Conservation (phyloP, 345 rosid species). For the Rhizophora mangle region DNA sequence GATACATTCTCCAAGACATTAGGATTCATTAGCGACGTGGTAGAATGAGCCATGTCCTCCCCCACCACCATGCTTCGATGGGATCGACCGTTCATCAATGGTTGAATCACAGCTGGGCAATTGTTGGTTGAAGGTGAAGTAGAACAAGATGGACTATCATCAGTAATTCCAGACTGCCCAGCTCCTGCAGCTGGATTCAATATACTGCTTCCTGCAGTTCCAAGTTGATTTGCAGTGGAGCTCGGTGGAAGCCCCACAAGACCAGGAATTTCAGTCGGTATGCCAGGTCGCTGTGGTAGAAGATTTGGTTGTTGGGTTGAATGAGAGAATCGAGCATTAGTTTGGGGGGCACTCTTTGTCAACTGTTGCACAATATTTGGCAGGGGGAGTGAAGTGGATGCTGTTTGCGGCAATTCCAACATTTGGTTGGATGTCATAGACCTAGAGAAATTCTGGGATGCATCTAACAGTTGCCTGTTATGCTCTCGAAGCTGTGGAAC, state of each 20-base stretch:
- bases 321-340: slow-evolving; percentile 38
- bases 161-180: slow-evolving; percentile 52
- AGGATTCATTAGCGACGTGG: slow-evolving; percentile 39
- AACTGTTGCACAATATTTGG: slow-evolving; percentile 38
- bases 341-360: slow-evolving; percentile 32
- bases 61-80: slow-evolving; percentile 33
- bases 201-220: slow-evolving; percentile 32
- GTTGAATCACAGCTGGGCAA: slow-evolving; percentile 35
- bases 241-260: slow-evolving; percentile 29
- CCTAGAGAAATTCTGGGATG: slow-evolving; percentile 50
- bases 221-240: slow-evolving; percentile 32
- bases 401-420: slow-evolving; percentile 43
- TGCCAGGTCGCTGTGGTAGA: slow-evolving; percentile 43
- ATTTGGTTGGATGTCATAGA: slow-evolving; percentile 37
- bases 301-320: slow-evolving; percentile 34
- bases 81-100: slow-evolving; percentile 30
- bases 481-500: slow-evolving; percentile 46
- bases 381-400: slow-evolving; percentile 37
- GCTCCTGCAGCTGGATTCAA: slow-evolving; percentile 33
- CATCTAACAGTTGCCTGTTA: slow-evolving; percentile 48
- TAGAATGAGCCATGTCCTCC: slow-evolving; percentile 51
- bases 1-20: slow-evolving; percentile 40
- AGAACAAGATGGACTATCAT: slow-evolving; percentile 61
- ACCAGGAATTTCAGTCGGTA: slow-evolving; percentile 42
- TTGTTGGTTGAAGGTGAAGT: slow-evolving; percentile 56